These are phyloP conservation scores for Penicillium psychrofluorescens DNA, from an alignment of 495 filamentous ascomycete genomes.

Conservation along the genomic window DNA sequence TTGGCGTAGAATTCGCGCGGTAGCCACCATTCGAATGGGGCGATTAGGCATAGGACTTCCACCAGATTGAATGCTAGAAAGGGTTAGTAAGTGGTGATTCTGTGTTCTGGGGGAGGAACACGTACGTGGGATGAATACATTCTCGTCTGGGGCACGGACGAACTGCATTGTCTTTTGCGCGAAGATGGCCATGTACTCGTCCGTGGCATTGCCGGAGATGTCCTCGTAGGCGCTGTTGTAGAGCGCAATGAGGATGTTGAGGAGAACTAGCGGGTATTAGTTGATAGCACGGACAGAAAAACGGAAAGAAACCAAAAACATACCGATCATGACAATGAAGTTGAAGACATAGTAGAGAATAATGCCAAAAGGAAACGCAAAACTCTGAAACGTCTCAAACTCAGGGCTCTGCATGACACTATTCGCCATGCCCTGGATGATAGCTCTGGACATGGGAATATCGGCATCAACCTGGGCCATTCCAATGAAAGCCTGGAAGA, in stretches of 20 bases:
- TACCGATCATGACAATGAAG: constrained; percentile 85
- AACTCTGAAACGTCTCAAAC: constrained; percentile 78
- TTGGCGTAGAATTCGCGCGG: constrained; percentile 56
- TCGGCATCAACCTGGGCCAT: constrained; percentile 76
- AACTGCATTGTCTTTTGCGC: constrained; percentile 92
- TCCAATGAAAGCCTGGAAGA: constrained; percentile 92
- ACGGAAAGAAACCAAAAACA: constrained; percentile 5
- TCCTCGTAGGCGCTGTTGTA: constrained; percentile 96
- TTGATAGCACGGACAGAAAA: background rate
- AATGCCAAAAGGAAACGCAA: constrained; percentile 72
- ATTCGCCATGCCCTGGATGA: constrained; percentile 85
- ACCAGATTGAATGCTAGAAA: constrained; percentile 76
- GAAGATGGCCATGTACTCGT: constrained; percentile 90
- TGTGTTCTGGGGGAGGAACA: background rate
- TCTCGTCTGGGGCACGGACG: constrained; percentile 93
- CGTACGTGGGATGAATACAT: constrained; percentile 84
- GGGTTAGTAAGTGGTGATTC: background rate
- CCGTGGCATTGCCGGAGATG: constrained; percentile 88
- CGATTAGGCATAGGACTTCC: constrained; percentile 69
- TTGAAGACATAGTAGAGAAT: constrained; percentile 94
- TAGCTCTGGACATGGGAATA: constrained; percentile 55
- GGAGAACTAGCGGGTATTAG: constrained; percentile 49
- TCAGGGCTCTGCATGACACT: constrained; percentile 85
- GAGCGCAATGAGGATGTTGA: constrained; percentile 92
- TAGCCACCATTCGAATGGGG: constrained; percentile 97